Base-by-base conservation (phyloP, 1,139 yeast species). In the Diutina catenulata region DNA sequence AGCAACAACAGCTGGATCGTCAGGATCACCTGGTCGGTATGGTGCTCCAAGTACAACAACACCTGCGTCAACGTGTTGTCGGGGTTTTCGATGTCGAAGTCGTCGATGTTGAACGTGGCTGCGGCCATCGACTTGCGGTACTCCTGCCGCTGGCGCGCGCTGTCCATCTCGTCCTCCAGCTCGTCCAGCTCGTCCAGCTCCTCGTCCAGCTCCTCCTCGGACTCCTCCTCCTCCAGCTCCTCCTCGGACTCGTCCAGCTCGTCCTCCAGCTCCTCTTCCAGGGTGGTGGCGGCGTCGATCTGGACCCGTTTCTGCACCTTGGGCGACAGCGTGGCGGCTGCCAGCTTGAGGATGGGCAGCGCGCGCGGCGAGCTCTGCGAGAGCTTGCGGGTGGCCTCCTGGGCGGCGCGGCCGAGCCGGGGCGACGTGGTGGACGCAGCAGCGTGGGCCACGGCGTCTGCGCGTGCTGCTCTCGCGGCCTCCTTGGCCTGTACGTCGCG, bases 11-110 rank as follows among this genome's bases (percentile, higher is more conserved):
- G 74, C 53, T 88, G 96, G 48, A 88, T 88, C 0, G 95, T 82
- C 22, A 87, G 75, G 41, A 91, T 91, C 2, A 91, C 96, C 49
- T 82, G 83, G 25, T 83, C 91, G 0, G 97, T 88, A 60, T 88
- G 95, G 56, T 86, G 94, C 55, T 91, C 98, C 51, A 91, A 68
- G 55, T 86, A 91, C 36, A 80, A 70, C 48, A 87, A 74, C 41
- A 91, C 76, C 51, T 87, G 94, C 4, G 86, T 76, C 43, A 88
- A 70, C 0, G 95, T 82, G 53, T 82, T 83, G 50, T 86, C 95
- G 2, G 94, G 94, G 53, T 83, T 84, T 45, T 76, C 81, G 42
- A 82, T 78, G 57, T 83, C 86, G 57, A 83, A 84, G 37, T 76
- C 72, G 42, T 79, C 81, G 38, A 81, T 67, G 54, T 80, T 80